phyloP scores from a whole-genome alignment of 2,329 filamentous ascomycete species.

The Immersiporthe knoxdaviesiana region DNA sequence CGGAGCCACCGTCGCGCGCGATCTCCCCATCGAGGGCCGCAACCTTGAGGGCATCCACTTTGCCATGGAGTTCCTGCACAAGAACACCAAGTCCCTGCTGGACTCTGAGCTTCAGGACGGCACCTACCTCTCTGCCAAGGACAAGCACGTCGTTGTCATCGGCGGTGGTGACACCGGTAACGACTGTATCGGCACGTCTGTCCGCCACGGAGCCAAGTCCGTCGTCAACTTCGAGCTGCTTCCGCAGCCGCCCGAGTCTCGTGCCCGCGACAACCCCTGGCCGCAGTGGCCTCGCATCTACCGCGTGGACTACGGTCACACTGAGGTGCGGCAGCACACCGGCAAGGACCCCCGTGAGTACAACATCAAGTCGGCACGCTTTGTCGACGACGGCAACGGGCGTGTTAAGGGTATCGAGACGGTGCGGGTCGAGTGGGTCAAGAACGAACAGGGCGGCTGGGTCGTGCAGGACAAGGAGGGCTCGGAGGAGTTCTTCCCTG shows the following conservation, averaged over 20 bases:
- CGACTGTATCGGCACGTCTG: conserved; percentile 95
- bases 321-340: conserved; percentile 93
- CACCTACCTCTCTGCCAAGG: conserved; percentile 90
- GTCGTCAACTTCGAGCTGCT: conserved; percentile 96
- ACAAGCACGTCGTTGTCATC: conserved; percentile 94
- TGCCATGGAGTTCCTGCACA: conserved; percentile 96
- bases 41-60: conserved; percentile 90
- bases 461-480: conserved; percentile 98
- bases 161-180: conserved; percentile 98
- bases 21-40: conserved; percentile 87
- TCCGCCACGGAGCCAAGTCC: conserved; percentile 92
- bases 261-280: conserved; percentile 94
- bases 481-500: conserved; percentile 93
- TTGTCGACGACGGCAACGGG: conserved; percentile 85
- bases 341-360: conserved; percentile 95
- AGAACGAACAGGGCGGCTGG: conserved; percentile 86
- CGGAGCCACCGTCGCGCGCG: conserved; percentile 89
- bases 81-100: conserved; percentile 95
- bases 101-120: conserved; percentile 86
- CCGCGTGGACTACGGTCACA: conserved; percentile 97
- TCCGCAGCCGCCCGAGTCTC: conserved; percentile 87
- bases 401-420: conserved; percentile 96
- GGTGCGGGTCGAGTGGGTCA: conserved; percentile 93
- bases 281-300: conserved; percentile 98
- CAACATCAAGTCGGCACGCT: conserved; percentile 98